Evolutionary conservation across 2,329 filamentous ascomycete species (phyloP), one percentile per base, ranked within the genome.

Genomic region (Cadophora malorum): DNA sequence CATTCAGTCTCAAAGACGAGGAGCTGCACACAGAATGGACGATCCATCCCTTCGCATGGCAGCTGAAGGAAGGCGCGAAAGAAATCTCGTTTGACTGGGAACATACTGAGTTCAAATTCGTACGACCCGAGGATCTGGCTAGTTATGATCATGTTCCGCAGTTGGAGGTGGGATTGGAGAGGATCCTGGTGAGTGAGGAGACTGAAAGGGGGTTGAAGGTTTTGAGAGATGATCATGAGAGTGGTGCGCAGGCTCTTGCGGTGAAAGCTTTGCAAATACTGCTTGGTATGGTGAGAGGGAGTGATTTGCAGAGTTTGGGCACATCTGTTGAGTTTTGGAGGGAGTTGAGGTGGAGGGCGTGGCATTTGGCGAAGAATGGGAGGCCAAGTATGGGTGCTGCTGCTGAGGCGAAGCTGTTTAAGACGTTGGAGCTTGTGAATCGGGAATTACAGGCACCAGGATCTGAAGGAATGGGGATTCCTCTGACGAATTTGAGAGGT

Each of bases 311-410:
- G 47, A 75, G 78, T 7, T 33, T 74, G 1, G 65, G 69, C 3
- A 69, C 63, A 21, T 62, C 76, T 23, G 74, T 82, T 0, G 77
- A 76, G 7, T 88, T 87, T 83, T 91, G 88, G 87, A 77, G 76
- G 31, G 82, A 81, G 33, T 75, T 85, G n/a, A 81, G 86, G 16
- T 83, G 86, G 79, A 82, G 81, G 1, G 86, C 83, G 2, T 91
- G 89, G 85, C 86, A 90, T 75, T 78, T 91, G 1, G 87, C 85
- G 77, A 89, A 89, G 73, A 88, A 89, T 64, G 87, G 88, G 0
- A 83, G 88, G n/a, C 87, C 88, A 70, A 88, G 85, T 75, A 91
- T 91, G 88, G 84, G 84, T 0, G 85, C 88, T 0, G 84, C 88
- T 0, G 87, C 90, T 33, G 79, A 86, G 49, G 81, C 79, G 56